Evolutionary conservation across 2,329 filamentous ascomycete genomes (phyloP).

Genomic region (Lasiodiplodia gonubiensis): DNA sequence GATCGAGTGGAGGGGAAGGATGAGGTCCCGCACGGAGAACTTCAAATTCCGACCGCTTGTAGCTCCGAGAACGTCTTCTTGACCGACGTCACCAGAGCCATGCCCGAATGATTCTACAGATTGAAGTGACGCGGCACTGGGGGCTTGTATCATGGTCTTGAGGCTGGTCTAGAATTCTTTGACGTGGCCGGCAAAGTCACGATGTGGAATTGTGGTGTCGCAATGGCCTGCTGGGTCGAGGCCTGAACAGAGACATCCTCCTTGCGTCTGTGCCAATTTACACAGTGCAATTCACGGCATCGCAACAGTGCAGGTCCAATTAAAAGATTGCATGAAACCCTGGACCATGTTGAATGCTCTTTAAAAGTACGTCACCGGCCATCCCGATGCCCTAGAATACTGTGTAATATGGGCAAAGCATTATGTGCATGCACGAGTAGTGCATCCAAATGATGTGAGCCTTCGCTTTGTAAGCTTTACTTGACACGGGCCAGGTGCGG

Average conservation of each 20-base stretch:
- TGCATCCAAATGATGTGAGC: too few relatives aligned
- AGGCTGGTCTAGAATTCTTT: constrained; percentile 52
- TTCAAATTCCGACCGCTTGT: constrained; percentile 83
- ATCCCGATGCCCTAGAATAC: too few relatives aligned
- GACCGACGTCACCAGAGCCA: too few relatives aligned
- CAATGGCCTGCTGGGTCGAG: constrained; percentile 1
- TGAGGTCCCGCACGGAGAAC: constrained; percentile 80
- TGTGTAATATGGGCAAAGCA: too few relatives aligned
- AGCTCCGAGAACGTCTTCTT: too few relatives aligned
- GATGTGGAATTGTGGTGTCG: not conserved
- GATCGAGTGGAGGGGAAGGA: constrained; percentile 71
- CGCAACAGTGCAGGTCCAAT: too few relatives aligned
- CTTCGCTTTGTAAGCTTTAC: too few relatives aligned
- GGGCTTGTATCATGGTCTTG: constrained; percentile 41
- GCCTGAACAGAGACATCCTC: constrained; percentile 29
- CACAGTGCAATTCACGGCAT: not conserved
- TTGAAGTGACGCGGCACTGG: constrained; percentile 63
- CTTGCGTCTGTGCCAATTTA: not conserved
- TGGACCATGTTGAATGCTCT: too few relatives aligned
- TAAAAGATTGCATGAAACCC: too few relatives aligned
- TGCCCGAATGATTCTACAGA: constrained; percentile 57
- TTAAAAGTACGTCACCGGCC: too few relatives aligned
- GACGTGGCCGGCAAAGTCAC: not conserved
- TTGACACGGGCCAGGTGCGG: too few relatives aligned
- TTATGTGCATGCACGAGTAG: too few relatives aligned